A percentile compares a stretch with the other conserved stretches of the same genome.
phyloP scores from a whole-genome alignment of 2,329 filamentous ascomycete species.

The Trichophyton verrucosum region DNA sequence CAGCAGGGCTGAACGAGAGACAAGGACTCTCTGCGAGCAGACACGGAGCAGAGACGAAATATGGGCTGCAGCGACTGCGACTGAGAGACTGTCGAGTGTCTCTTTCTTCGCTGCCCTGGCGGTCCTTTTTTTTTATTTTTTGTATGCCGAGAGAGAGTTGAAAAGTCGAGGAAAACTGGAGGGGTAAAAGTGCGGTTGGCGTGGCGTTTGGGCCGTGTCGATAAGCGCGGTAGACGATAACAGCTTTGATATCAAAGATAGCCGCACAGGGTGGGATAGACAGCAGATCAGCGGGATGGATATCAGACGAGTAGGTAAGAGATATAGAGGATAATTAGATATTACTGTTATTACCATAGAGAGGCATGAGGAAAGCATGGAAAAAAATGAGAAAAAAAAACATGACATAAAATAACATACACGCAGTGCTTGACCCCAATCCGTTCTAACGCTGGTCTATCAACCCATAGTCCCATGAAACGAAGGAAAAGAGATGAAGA shows the following conservation, averaged over 20 bases:
- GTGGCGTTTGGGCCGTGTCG: not conserved
- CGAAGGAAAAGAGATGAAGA: conserved; percentile 6
- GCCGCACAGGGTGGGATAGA: no score
- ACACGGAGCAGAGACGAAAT: not conserved
- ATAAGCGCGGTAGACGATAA: not conserved
- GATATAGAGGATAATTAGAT: not conserved
- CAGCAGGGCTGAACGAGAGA: not conserved
- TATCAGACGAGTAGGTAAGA: not conserved
- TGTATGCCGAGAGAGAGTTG: no score
- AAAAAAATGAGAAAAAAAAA: not conserved
- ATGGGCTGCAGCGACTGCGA: not conserved
- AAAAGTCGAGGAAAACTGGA: not conserved
- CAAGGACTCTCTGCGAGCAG: not conserved
- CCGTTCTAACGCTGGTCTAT: conserved; percentile 14
- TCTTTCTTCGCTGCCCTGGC: not conserved
- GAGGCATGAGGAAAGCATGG: not conserved
- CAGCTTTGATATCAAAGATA: not conserved
- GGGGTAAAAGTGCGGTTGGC: not conserved
- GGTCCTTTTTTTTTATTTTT: not conserved
- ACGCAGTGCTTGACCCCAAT: conserved; percentile 4
- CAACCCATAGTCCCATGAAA: conserved; percentile 7
- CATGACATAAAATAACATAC: not conserved
- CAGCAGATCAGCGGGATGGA: no score
- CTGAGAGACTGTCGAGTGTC: not conserved
- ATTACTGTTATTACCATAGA: conserved; percentile 3